Conservation (phyloP, 2,329 filamentous ascomycete genomes). For the Thermoascus crustaceus region DNA sequence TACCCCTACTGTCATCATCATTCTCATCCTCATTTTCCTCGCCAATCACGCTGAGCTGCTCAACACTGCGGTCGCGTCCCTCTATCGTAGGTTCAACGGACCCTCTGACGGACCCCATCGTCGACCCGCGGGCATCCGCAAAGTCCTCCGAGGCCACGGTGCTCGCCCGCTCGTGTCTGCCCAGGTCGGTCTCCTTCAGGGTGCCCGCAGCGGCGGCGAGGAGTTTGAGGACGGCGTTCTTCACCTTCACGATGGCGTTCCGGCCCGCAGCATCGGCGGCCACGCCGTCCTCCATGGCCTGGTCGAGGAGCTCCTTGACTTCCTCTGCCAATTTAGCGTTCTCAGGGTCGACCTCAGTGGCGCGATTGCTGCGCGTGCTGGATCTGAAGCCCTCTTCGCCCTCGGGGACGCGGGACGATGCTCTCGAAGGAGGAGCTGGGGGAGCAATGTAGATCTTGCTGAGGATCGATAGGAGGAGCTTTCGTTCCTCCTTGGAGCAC, state of each 20-base stretch:
- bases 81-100: slow-evolving; percentile 19
- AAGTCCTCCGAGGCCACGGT: slow-evolving; percentile 22
- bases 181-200: slow-evolving; percentile 19
- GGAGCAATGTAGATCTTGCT: slow-evolving; percentile 74
- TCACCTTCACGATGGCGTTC: slow-evolving; percentile 39
- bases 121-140: slow-evolving; percentile 17
- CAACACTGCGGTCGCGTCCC: slow-evolving; percentile 14
- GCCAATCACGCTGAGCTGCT: slow-evolving; percentile 28
- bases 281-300: slow-evolving; percentile 43
- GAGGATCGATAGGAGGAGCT: slow-evolving; percentile 66
- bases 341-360: slow-evolving; percentile 36
- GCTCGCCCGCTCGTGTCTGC: slow-evolving; percentile 23
- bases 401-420: slow-evolving; percentile 36
- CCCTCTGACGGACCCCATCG: too few species aligned
- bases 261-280: slow-evolving; percentile 35
- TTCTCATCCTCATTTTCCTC: slow-evolving; percentile 32
- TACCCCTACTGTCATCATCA: slow-evolving; percentile 21
- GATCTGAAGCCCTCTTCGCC: slow-evolving; percentile 56
- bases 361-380: slow-evolving; percentile 36
- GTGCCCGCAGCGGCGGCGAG: slow-evolving; percentile 43
- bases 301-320: slow-evolving; percentile 51
- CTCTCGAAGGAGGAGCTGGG: slow-evolving; percentile 42
- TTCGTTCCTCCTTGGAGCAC: slow-evolving; percentile 66
- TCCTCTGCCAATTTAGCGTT: slow-evolving; percentile 47
- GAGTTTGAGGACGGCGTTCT: slow-evolving; percentile 36